Evolutionary conservation across 1,139 yeast species (phyloP), one percentile per base, ranked within the genome.

Genomic region (Saccharomyces hybrid): DNA sequence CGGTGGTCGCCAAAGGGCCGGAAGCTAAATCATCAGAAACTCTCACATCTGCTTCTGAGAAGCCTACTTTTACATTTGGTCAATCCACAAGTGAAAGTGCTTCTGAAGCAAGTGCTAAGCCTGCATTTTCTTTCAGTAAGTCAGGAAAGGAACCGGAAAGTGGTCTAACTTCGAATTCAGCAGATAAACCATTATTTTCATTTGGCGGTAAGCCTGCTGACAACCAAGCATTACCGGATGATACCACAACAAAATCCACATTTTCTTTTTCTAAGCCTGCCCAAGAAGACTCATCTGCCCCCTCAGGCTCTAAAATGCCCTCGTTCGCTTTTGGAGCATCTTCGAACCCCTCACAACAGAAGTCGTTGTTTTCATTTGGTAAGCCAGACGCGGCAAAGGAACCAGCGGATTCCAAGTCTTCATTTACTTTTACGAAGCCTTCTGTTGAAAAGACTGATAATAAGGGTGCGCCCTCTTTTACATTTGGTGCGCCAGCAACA

Each of bases 181-280:
- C 16, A 14, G 16, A 3, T 16, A 50, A 50, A 13, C 52, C 52
- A 2, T 27, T 11, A 13, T 50, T 50, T 26, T n/a, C 52, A n/a
- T 50, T 50, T 31, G 7, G 46, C 13, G 7, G 31, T 27, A 44
- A 27, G n/a, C 28, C 46, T 7, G 27, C 19, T 3, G 46, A 31
- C 3, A 19, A 11, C 9, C 26, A 46, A 19, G 11, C 44, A 38
- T 9, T 11, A 2, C 5, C 25, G 1, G 34, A 29, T 14, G 6
- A 49, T 8, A 41, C 8, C 3, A 25, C 34, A 1, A 1, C 52
- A 1, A 53, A 53, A 19, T 58, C 62, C 14, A 50, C 60, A 8
- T 58, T 60, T 49, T 46, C 60, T 3, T 60, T 60, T 51, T 57
- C 55, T 7, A 13, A 47, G 4, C 26, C 53, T 23, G n/a, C 52